Evolutionary conservation across 805 yeast species (phyloP).

Genomic region (Ogataea pilisensis): DNA sequence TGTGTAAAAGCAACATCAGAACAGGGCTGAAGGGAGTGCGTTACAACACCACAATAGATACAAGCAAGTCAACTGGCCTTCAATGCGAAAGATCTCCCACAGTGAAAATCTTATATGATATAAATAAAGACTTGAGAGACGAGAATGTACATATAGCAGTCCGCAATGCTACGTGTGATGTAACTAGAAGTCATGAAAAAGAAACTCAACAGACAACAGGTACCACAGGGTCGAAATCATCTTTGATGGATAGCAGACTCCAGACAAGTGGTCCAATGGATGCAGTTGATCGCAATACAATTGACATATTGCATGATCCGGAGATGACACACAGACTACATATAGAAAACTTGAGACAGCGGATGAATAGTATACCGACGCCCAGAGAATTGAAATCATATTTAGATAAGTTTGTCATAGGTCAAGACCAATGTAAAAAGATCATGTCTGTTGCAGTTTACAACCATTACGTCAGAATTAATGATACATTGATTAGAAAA

Average conservation of each 20-base stretch:
- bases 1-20: too few relatives aligned
- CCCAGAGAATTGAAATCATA: slow-evolving; percentile 43
- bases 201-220: neutral
- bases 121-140: slow-evolving; percentile 13
- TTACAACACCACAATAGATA: neutral
- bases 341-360: slow-evolving; percentile 9
- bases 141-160: slow-evolving; percentile 13
- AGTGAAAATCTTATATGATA: slow-evolving; percentile 12
- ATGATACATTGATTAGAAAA: slow-evolving; percentile 30
- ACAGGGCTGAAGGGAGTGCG: neutral
- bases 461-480: slow-evolving; percentile 50
- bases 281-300: neutral
- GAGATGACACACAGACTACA: slow-evolving; percentile 5
- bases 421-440: slow-evolving; percentile 52
- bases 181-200: neutral
- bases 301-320: neutral
- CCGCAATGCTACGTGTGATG: neutral
- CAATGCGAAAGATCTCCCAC: slow-evolving; percentile 9
- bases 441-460: slow-evolving; percentile 60
- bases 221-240: neutral
- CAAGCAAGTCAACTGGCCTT: slow-evolving; percentile 1
- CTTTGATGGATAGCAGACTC: neutral
- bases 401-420: slow-evolving; percentile 50
- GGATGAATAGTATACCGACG: slow-evolving; percentile 35
- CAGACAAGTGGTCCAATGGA: neutral